Evolutionary conservation across 306 rosid genomes (phyloP), one percentile per base, ranked within the genome.

Genomic region (Dicorynia guianensis): DNA sequence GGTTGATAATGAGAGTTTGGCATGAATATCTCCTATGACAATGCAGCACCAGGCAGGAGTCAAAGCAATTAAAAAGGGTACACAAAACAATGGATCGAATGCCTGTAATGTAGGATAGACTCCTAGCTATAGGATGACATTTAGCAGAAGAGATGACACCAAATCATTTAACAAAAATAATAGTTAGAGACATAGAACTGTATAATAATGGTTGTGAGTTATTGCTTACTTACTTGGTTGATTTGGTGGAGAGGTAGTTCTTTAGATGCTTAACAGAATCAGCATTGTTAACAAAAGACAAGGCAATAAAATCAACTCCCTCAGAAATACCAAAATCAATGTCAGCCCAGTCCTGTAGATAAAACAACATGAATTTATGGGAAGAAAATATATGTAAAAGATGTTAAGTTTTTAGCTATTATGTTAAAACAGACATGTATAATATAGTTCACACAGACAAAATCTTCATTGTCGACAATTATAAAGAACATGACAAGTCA

Each of bases 311-410:
- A 75, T 93, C 88, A 19, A 91, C 79, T 8, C 88, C 94, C 76
- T 88, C 96, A 14, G 94, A 85, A 75, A 93, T 86, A 17, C 93
- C 96, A 67, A 89, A 87, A 61, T 91, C 89, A 38, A 93, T 84
- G 84, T 91, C 92, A 39, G 87, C 84, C 98, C 93, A 93, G 75
- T 91, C 98, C 98, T 93, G 89, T 48, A 76, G 68, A 77, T 38
- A 43, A 70, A 67, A 42, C 69, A 50, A 12, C 3, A 8, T 17
- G 35, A 77, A 40, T 19, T 50, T 33, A 72, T 11, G 20, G 76
- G 67, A 56, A 71, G 20, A 38, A 70, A 40, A 57, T 60, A 30
- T 6, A 43, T 61, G 44, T 35, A 44, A 57, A 71, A 57, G 39
- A 52, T 54, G 18, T 40, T 11, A 67, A 39, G 52, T 19, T 15